These are phyloP conservation scores for Grosmannia serpens DNA, from an alignment of 2,329 filamentous ascomycete species.

Conservation along the genomic window DNA sequence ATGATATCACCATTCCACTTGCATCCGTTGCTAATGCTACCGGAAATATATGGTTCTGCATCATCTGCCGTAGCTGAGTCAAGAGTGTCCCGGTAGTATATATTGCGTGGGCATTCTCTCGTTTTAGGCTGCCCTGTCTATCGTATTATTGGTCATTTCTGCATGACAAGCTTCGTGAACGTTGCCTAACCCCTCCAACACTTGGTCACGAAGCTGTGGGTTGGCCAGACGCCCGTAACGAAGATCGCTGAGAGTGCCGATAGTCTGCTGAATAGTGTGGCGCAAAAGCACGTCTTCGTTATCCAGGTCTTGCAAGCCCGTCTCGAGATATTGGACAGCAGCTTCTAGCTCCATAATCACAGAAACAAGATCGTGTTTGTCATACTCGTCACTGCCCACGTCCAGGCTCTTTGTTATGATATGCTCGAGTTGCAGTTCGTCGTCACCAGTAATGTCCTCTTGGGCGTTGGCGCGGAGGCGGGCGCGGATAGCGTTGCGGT, in stretches of 20 bases:
- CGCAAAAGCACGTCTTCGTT: constrained; percentile 50
- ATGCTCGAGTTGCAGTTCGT: constrained; percentile 53
- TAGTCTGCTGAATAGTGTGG: constrained; percentile 49
- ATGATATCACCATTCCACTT: background rate
- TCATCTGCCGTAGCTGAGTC: no score
- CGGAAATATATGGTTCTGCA: no score
- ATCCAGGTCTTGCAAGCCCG: constrained; percentile 54
- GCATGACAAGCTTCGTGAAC: constrained; percentile 48
- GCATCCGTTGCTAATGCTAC: background rate
- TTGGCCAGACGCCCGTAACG: constrained; percentile 68
- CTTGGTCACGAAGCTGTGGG: constrained; percentile 49
- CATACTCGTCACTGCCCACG: background rate
- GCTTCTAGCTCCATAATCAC: constrained; percentile 59
- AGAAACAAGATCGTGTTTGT: constrained; percentile 36
- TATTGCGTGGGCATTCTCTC: background rate
- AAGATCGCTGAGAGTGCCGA: constrained; percentile 69
- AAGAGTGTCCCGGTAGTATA: no score
- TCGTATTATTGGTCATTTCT: background rate
- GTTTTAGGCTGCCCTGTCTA: background rate
- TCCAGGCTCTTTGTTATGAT: constrained; percentile 20
- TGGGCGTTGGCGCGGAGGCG: constrained; percentile 36
- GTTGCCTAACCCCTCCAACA: constrained; percentile 53
- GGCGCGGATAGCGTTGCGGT: constrained; percentile 43
- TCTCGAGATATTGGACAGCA: constrained; percentile 53
- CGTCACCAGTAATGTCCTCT: constrained; percentile 50